Percentiles rank a stretch among this genome's conserved stretches.
These are phyloP conservation scores for Euphorbia lathyris DNA, from an alignment of 345 rosid genomes.

Conservation along the genomic window DNA sequence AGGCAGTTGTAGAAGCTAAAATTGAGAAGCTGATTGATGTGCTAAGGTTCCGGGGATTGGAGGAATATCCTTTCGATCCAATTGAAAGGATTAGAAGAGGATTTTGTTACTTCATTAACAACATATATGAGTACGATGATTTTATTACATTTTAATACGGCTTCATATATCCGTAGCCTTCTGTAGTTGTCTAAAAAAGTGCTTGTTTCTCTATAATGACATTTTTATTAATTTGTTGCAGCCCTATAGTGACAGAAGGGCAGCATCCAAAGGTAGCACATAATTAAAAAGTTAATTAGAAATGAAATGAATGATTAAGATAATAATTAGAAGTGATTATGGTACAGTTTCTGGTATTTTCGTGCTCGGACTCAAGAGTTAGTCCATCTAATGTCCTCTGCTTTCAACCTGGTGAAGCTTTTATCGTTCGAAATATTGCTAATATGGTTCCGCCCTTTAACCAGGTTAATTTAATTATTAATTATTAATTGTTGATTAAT, in stretches of 20 bases:
- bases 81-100: not conserved
- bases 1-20: not conserved
- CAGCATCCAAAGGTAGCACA: constrained; percentile 25
- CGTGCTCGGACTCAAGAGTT: constrained; percentile 54
- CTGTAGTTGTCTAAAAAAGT: too few relatives aligned
- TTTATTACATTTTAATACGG: too few relatives aligned
- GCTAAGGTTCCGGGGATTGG: not conserved
- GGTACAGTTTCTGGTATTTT: constrained; percentile 28
- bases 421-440: constrained; percentile 49
- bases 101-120: constrained; percentile 16
- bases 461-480: constrained; percentile 27
- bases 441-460: constrained; percentile 51
- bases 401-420: constrained; percentile 55
- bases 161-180: too few relatives aligned
- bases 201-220: too few relatives aligned
- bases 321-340: too few relatives aligned
- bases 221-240: not conserved
- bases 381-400: constrained; percentile 47
- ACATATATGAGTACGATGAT: constrained; percentile 22
- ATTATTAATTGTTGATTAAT: not conserved
- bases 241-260: not conserved
- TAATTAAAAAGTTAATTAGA: not conserved
- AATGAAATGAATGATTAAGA: too few relatives aligned
- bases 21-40: not conserved
- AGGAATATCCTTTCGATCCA: not conserved